Base-by-base conservation (phyloP, 1,139 yeast genomes). In the Magnusiomyces paraingens region DNA sequence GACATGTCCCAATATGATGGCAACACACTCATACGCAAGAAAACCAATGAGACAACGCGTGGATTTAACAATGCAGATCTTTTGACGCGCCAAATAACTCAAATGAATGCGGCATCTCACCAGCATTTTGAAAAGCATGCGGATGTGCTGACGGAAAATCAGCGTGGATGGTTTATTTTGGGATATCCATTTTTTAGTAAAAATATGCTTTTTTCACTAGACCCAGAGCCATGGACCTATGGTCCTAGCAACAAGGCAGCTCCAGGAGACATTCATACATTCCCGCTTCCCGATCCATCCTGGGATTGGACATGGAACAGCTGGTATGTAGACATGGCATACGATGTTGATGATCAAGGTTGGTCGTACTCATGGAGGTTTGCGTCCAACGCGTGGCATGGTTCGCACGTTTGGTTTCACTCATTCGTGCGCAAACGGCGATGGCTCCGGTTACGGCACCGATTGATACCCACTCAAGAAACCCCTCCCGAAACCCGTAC, bases 311-410 rank as follows among this genome's bases (percentile, higher is more conserved):
- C 70, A 26, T 86, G 94, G 94, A 74, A 75, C 40, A 67, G 73
- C 35, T 86, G 93, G 94, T 83, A 83, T 62, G 81, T 84, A 11
- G 75, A 84, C 59, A 85, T 85, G 94, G 70, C 79, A 38, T 75
- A 77, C 48, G 90, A 85, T 61, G 81, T 84, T 15, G 94, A 86
- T 65, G 89, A 84, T 59, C 85, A 83, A 59, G 94, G 94, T 1
- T 86, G 94, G 93, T 67, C 80, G 22, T 86, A 86, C 63, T 76
- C 84, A 38, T 63, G 71, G 63, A 54, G 66, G 18, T 74, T 74
- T 59, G 60, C 68, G 15, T 61, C 70, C 1, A 47, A 54, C 26
- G 59, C 58, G 17, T 74, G 78, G 78, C 70, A 72, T 51, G 75
- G 74, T 1, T 59, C 67, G 15, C 75, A 71, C 61, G 58, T 66